phyloP scores from a whole-genome alignment of 2,329 filamentous ascomycete genomes.

The Camillea tinctor region DNA sequence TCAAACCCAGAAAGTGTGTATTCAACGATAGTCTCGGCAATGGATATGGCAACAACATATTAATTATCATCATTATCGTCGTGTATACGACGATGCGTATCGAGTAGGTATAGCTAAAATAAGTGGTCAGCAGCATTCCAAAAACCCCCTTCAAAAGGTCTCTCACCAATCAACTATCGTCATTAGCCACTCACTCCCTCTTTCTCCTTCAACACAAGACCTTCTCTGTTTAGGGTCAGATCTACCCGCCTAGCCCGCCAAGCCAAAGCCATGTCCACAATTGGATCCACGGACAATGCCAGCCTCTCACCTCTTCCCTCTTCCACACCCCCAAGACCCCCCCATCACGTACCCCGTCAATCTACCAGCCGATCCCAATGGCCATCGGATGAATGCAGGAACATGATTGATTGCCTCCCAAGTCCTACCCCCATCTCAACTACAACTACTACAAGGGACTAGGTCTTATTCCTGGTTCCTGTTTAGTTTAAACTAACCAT shows the following conservation, averaged over 20 bases:
- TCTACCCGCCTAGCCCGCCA: constrained; percentile 1
- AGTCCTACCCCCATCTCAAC: neutral
- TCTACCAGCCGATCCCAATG: neutral
- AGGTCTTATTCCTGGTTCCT: neutral
- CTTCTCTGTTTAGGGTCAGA: neutral
- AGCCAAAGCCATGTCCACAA: neutral
- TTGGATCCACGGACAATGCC: neutral
- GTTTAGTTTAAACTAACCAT: too few relatives aligned
- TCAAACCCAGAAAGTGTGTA: too few relatives aligned
- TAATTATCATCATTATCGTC: too few relatives aligned
- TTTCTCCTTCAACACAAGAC: neutral
- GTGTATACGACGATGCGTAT: too few relatives aligned
- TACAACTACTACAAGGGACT: too few relatives aligned
- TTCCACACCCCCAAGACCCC: too few relatives aligned
- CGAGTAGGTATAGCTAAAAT: too few relatives aligned
- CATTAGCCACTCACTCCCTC: neutral
- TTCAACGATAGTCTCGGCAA: too few relatives aligned
- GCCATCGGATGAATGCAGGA: neutral
- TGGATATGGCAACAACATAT: too few relatives aligned
- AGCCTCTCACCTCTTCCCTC: neutral
- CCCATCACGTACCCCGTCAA: neutral
- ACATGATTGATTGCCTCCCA: neutral
- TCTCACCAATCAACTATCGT: neutral
- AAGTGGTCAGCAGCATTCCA: neutral
- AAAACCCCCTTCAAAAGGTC: neutral